Base-by-base conservation (phyloP, 176 grass and related monocot species). In the Zoysia pacifica region DNA sequence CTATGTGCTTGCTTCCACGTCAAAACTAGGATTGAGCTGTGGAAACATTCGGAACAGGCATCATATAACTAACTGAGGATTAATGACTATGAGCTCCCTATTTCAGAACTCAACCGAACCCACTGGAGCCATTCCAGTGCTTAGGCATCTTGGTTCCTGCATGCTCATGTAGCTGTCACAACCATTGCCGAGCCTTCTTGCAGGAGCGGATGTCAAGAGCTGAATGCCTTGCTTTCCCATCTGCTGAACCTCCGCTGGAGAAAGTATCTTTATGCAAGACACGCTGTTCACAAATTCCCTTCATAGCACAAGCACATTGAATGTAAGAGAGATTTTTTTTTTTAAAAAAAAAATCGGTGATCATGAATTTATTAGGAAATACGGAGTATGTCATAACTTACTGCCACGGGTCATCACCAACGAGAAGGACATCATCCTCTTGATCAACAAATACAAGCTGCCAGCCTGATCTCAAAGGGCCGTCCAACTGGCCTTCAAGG, bases 391-490 rank as follows among this genome's bases (percentile, higher is more conserved):
- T 40, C 72, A 54, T 48, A 79, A 88, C 85, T 92, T 90, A 97
- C 95, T 93, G 95, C 95, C 95, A 97, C 0, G 95, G 95, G 58
- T 92, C 95, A 84, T 97, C 95, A 5, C 95, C 95, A 51, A 97
- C 89, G 73, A 97, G 92, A 88, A 97, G 95, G 79, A 93, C 75
- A 72, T 97, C 95, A 47, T 87, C 84, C 85, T 97, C 95, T 63
- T 81, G 70, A 71, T 97, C 95, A 77, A 97, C 86, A 84, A 94
- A 97, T 93, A 93, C 95, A 97, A 97, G 95, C 95, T 97, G 95
- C 95, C 95, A 97, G 95, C 95, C 95, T 97, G 95, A 97, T 97
- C 95, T 97, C 75, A 83, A 65, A 69, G 91, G 90, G 87, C 93
- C 89, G 65, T 97, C 95, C 87, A 97, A 89, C 78, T 94, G 87